Conservation (phyloP, 306 rosid genomes). For the Gillenia trifoliata region DNA sequence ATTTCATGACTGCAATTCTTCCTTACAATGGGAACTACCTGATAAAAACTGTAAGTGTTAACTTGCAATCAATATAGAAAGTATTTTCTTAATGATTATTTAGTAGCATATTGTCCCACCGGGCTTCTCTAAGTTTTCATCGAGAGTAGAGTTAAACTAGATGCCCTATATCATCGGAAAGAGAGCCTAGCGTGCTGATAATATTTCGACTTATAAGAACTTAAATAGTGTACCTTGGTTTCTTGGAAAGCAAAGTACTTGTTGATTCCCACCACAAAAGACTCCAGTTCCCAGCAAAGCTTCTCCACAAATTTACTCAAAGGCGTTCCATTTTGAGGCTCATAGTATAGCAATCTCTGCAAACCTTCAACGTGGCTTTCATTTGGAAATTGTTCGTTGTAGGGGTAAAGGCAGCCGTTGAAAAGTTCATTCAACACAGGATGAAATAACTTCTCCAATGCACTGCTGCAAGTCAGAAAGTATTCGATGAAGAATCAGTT, state of each 20-base stretch:
- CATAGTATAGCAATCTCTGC: slow-evolving; percentile 45
- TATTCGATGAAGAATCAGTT: slow-evolving; percentile 21
- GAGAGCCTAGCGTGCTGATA: neutral
- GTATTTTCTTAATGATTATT: neutral
- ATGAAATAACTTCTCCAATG: slow-evolving; percentile 58
- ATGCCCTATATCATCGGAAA: neutral
- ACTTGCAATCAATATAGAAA: neutral
- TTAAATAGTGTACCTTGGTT: slow-evolving; percentile 51
- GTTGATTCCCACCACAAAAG: slow-evolving; percentile 47
- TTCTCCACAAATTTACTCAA: slow-evolving; percentile 47
- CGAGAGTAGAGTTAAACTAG: neutral
- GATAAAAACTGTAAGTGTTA: slow-evolving; percentile 33
- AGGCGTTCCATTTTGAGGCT: slow-evolving; percentile 37
- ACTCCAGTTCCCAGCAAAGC: slow-evolving; percentile 62
- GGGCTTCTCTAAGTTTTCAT: neutral
- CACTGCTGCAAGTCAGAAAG: slow-evolving; percentile 54
- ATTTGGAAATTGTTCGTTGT: slow-evolving; percentile 33
- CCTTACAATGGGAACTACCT: slow-evolving; percentile 72
- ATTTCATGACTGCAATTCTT: slow-evolving; percentile 48
- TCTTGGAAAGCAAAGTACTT: slow-evolving; percentile 67
- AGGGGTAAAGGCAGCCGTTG: slow-evolving; percentile 29
- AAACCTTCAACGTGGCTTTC: slow-evolving; percentile 57
- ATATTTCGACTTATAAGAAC: slow-evolving; percentile 1
- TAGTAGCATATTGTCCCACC: neutral
- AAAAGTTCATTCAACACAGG: slow-evolving; percentile 50